phyloP scores from a whole-genome alignment of 2,329 filamentous ascomycete species.

The Trichoderma atroviride region DNA sequence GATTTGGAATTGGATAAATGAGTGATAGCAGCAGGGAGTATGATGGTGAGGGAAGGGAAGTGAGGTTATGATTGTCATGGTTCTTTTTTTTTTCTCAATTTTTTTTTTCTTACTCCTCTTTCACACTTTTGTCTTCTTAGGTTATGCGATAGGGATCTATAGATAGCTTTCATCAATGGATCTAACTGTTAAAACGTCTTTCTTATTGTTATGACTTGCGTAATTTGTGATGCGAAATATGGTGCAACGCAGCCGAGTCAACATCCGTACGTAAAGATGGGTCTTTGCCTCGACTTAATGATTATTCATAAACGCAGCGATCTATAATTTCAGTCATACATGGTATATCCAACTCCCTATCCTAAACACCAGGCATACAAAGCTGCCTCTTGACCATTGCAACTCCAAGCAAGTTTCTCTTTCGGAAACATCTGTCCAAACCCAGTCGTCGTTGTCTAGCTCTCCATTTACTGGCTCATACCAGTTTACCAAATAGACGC shows the following conservation, averaged over 20 bases:
- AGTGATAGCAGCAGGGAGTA: too few relatives aligned
- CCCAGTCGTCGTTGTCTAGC: not conserved
- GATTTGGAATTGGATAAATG: not conserved
- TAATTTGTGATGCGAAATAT: not conserved
- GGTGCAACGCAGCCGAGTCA: not conserved
- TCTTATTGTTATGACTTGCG: not conserved
- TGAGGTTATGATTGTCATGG: not conserved
- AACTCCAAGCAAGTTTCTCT: not conserved
- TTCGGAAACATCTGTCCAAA: not conserved
- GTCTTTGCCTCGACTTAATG: not conserved
- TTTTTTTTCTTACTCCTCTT: not conserved
- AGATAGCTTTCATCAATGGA: not conserved
- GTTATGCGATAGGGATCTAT: not conserved
- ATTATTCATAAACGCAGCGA: not conserved
- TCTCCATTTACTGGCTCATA: not conserved
- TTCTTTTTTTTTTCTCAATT: not conserved
- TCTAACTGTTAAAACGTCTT: not conserved
- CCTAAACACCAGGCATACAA: constrained; percentile 5
- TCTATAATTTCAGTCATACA: not conserved
- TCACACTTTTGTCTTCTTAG: not conserved
- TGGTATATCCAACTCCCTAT: not conserved
- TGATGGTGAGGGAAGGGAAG: not conserved
- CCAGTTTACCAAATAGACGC: not conserved
- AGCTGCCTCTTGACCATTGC: not conserved
- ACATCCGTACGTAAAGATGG: not conserved